Evolutionary conservation across 257 asterid species (phyloP).

Genomic region (Buddleja alternifolia): DNA sequence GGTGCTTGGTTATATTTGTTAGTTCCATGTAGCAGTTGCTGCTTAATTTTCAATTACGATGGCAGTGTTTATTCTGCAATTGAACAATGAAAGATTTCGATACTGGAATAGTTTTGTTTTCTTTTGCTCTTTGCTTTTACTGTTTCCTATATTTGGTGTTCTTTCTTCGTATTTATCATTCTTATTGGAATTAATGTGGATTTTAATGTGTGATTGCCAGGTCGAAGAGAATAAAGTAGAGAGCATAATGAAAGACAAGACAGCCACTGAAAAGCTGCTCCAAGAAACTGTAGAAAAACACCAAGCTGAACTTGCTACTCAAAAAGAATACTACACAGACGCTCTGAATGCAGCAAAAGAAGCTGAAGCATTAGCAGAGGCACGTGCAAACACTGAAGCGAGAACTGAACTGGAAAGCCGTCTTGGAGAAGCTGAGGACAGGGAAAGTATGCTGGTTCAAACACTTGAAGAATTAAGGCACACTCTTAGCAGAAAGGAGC

Average conservation of each 20-base stretch:
- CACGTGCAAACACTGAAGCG: conserved; percentile 89
- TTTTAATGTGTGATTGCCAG: conserved; percentile 42
- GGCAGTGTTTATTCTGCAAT: conserved; percentile 10
- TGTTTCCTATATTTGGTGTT: conserved; percentile 4
- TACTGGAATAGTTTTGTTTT: background rate
- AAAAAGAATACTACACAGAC: conserved; percentile 84
- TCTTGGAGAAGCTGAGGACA: conserved; percentile 30
- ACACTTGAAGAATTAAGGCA: conserved; percentile 33
- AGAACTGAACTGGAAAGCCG: conserved; percentile 86
- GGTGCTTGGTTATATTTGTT: conserved; percentile 6
- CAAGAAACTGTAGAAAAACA: conserved; percentile 96
- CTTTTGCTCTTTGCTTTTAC: background rate
- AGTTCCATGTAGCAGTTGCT: conserved; percentile 9
- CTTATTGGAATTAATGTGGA: conserved; percentile 7
- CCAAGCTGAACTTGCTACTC: conserved; percentile 83
- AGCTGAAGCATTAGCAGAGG: conserved; percentile 96
- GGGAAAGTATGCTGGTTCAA: conserved; percentile 33
- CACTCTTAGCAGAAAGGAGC: conserved; percentile 43
- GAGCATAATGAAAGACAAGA: conserved; percentile 87
- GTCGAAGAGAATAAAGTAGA: conserved; percentile 97
- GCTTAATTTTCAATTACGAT: conserved; percentile 5
- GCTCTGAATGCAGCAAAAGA: conserved; percentile 91
- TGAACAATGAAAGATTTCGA: conserved; percentile 5
- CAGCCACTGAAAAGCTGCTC: conserved; percentile 86
- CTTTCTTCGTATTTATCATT: conserved; percentile 9